A percentile compares a stretch with the other conserved stretches of the same genome.
These are phyloP conservation scores for Esteya vermicola DNA, from an alignment of 2,329 filamentous ascomycete genomes.

Conservation along the genomic window DNA sequence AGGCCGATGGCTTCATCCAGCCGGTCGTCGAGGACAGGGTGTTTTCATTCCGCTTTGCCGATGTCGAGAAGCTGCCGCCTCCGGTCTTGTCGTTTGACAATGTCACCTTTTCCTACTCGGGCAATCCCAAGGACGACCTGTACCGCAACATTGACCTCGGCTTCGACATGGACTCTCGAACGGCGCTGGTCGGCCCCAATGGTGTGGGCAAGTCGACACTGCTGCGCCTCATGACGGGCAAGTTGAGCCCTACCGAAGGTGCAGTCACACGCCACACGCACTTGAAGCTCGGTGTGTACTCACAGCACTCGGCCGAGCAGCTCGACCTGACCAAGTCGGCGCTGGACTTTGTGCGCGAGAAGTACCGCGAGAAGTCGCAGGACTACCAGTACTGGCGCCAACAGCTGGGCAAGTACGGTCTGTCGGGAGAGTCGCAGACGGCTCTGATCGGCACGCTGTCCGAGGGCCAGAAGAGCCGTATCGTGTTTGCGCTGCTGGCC, in stretches of 20 bases:
- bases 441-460: constrained; percentile 96
- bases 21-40: constrained; percentile 71
- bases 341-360: constrained; percentile 94
- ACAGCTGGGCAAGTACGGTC: constrained; percentile 87
- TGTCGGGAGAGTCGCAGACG: constrained; percentile 86
- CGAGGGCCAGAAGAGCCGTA: constrained; percentile 94
- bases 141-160: constrained; percentile 96
- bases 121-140: constrained; percentile 74
- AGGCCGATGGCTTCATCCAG: constrained; percentile 97
- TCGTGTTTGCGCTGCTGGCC: constrained; percentile 90
- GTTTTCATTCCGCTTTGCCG: constrained; percentile 96
- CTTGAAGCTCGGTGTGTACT: constrained; percentile 96
- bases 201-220: constrained; percentile 98
- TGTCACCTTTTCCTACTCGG: constrained; percentile 96
- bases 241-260: constrained; percentile 73
- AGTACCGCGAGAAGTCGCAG: constrained; percentile 76
- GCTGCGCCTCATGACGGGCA: constrained; percentile 90
- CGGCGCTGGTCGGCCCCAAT: constrained; percentile 91
- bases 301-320: constrained; percentile 96
- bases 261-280: constrained; percentile 86
- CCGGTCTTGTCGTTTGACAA: constrained; percentile 93
- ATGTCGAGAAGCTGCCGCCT: constrained; percentile 97
- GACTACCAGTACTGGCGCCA: constrained; percentile 99
- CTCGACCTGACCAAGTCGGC: constrained; percentile 96
- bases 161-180: constrained; percentile 99